phyloP scores from a whole-genome alignment of 257 asterid species.

The Fraxinus pennsylvanica region DNA sequence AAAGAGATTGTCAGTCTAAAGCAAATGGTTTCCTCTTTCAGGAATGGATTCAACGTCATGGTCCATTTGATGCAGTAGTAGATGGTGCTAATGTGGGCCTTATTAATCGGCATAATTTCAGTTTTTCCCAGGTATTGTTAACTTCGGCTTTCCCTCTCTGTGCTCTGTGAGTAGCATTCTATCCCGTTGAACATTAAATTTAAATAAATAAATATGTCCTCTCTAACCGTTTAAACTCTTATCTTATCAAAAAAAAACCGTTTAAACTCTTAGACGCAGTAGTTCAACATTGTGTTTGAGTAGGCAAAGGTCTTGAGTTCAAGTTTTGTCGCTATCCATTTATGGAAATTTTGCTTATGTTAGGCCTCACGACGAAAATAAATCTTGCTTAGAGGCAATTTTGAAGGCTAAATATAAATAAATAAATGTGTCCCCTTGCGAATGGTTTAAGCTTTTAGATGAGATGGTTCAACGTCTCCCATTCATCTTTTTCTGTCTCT shows the following conservation, averaged over 20 bases:
- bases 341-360: neutral
- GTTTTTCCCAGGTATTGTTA: conserved; percentile 58
- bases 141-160: neutral
- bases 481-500: neutral
- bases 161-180: neutral
- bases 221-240: neutral
- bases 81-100: conserved; percentile 88
- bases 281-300: neutral
- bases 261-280: neutral
- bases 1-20: conserved; percentile 33
- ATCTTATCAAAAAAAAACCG: no score
- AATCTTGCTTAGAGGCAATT: neutral
- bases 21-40: conserved; percentile 37
- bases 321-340: neutral
- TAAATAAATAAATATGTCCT: neutral
- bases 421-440: neutral
- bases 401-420: neutral
- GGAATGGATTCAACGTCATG: conserved; percentile 85
- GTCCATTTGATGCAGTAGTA: conserved; percentile 91
- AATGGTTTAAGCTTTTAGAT: neutral
- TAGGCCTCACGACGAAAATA: neutral
- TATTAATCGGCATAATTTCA: conserved; percentile 46
- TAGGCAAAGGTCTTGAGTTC: neutral
- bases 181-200: neutral
- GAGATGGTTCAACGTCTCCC: neutral